These are phyloP conservation scores for Neonectria coccinea DNA, from an alignment of 2,329 filamentous ascomycete genomes.

Conservation along the genomic window DNA sequence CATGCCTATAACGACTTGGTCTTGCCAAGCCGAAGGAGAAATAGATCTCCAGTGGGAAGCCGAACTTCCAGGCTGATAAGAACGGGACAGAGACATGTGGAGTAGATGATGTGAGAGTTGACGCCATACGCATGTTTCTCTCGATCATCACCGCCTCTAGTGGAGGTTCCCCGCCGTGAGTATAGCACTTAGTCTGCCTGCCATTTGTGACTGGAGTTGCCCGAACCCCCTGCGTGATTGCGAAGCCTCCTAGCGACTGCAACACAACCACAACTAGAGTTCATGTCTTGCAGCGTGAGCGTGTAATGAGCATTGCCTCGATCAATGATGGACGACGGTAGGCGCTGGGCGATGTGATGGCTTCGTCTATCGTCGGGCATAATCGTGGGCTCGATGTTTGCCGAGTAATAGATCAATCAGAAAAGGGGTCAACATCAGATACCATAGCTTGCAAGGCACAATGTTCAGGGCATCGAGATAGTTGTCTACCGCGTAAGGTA, in stretches of 20 bases:
- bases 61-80: neutral
- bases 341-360: constrained; percentile 25
- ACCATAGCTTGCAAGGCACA: neutral
- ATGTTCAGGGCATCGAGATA: neutral
- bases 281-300: constrained; percentile 15
- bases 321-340: constrained; percentile 8
- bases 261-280: constrained; percentile 15
- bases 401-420: neutral
- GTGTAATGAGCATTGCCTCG: neutral
- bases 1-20: constrained; percentile 12
- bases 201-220: constrained; percentile 5
- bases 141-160: constrained; percentile 11
- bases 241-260: constrained; percentile 16
- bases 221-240: constrained; percentile 10
- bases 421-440: neutral
- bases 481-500: neutral
- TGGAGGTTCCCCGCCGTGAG: constrained; percentile 6
- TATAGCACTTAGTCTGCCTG: neutral
- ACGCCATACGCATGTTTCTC: constrained; percentile 3
- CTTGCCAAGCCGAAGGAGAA: constrained; percentile 12
- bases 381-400: neutral
- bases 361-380: constrained; percentile 1
- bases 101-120: constrained; percentile 3
- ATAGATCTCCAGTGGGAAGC: constrained; percentile 11
- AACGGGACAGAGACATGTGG: constrained; percentile 11